phyloP scores from a whole-genome alignment of 148 eudicot species.

The Arbutus unedo region DNA sequence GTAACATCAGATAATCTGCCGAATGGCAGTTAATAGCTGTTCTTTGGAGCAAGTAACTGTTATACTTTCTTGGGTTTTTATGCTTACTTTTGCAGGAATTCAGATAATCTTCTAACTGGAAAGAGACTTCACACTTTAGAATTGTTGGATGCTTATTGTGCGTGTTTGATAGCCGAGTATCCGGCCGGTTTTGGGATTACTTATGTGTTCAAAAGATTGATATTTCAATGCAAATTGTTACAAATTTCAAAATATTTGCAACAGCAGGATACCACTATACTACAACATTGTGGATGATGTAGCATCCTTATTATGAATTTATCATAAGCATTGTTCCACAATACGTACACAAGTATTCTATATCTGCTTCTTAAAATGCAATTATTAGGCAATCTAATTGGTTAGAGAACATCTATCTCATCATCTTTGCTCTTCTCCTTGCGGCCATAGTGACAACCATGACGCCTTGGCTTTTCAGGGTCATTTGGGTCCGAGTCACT shows the following conservation, averaged over 20 bases:
- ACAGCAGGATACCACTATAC: not conserved
- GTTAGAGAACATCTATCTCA: slow-evolving; percentile 31
- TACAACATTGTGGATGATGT: not conserved
- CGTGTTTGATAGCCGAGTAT: no score
- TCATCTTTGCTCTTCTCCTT: slow-evolving; percentile 34
- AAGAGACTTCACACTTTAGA: not conserved
- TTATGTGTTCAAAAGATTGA: not conserved
- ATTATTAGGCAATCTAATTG: not conserved
- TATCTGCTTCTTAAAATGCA: not conserved
- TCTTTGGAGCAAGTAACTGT: slow-evolving; percentile 8
- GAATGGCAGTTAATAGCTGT: slow-evolving; percentile 3
- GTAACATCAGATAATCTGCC: slow-evolving; percentile 5
- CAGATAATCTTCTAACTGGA: slow-evolving; percentile 6
- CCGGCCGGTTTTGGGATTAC: not conserved
- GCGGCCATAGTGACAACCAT: slow-evolving; percentile 57
- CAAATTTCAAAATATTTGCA: slow-evolving; percentile 5
- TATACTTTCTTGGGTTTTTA: not conserved
- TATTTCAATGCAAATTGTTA: not conserved
- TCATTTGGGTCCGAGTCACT: slow-evolving; percentile 60
- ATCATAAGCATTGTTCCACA: not conserved
- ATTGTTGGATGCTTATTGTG: no score
- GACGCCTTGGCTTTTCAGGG: slow-evolving; percentile 57
- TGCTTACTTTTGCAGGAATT: slow-evolving; percentile 7
- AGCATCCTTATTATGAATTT: slow-evolving; percentile 2
- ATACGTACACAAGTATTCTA: not conserved